Evolutionary conservation across 345 rosid species (phyloP).

Genomic region (Rhizophora apiculata): DNA sequence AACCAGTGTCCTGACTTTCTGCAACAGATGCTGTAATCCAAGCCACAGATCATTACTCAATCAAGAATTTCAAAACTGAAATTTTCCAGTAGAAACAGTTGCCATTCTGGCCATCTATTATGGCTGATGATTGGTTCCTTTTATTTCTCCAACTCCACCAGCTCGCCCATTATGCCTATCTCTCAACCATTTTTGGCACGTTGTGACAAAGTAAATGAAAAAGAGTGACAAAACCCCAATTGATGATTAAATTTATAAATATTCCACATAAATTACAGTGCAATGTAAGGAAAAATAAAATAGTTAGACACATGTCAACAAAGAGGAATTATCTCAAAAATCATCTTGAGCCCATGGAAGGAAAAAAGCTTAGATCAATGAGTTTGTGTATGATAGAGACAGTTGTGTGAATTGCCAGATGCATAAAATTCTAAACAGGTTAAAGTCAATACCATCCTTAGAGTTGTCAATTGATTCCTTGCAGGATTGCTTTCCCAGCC

Average conservation of each 20-base stretch:
- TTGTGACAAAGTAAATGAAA: neutral
- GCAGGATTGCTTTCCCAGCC: conserved; percentile 68
- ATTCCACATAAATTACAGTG: neutral
- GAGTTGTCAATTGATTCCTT: conserved; percentile 67
- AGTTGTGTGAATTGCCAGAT: neutral
- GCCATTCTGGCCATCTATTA: neutral
- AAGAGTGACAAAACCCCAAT: neutral
- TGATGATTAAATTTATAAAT: neutral
- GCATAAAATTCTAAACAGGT: neutral
- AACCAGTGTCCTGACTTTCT: conserved; percentile 84
- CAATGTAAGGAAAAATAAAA: neutral
- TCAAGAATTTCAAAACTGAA: conserved; percentile 10
- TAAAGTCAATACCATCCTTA: conserved; percentile 61
- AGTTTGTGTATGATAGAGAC: neutral
- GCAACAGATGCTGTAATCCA: conserved; percentile 55
- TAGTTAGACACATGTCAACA: neutral
- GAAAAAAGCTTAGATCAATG: neutral
- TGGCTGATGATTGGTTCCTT: neutral
- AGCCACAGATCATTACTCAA: conserved; percentile 15
- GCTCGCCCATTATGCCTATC: neutral
- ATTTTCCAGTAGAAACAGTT: neutral
- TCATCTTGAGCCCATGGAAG: neutral
- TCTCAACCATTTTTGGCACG: neutral
- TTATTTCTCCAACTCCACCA: neutral
- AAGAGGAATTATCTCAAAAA: neutral